Percentiles rank a stretch among this genome's conserved stretches.
phyloP scores from a whole-genome alignment of 108 stramenopile genomes.

The Conticribra weissflogii region DNA sequence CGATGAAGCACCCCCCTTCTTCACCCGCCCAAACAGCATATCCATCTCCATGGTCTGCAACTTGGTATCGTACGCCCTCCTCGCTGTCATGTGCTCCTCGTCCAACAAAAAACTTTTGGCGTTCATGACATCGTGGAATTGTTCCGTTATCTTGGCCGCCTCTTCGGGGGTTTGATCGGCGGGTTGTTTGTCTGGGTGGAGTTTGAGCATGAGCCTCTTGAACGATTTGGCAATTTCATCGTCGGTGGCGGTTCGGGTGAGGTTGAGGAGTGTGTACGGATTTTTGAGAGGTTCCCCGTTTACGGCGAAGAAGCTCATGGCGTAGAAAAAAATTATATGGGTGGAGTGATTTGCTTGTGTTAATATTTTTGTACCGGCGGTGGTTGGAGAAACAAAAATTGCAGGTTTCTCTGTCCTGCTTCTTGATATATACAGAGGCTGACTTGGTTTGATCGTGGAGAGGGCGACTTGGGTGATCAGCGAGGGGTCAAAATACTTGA shows the following conservation, averaged over 20 bases:
- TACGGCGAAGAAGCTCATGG: conserved; percentile 39
- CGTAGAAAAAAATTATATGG: no score
- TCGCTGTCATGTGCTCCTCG: conserved; percentile 32
- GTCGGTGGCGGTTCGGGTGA: conserved; percentile 54
- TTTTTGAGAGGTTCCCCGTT: conserved; percentile 45
- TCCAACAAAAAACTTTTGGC: conserved; percentile 47
- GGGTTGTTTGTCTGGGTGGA: conserved; percentile 81
- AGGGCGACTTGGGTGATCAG: no score
- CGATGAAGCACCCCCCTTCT: no score
- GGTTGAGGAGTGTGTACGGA: conserved; percentile 65
- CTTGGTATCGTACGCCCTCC: conserved; percentile 47
- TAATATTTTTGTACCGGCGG: no score
- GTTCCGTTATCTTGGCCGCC: conserved; percentile 23
- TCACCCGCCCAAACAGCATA: background rate
- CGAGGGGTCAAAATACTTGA: no score
- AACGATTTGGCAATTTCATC: conserved; percentile 80
- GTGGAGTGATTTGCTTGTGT: no score
- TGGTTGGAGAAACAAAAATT: no score
- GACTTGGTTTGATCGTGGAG: no score
- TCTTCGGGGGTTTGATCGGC: conserved; percentile 46
- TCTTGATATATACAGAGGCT: no score
- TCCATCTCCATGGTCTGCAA: conserved; percentile 17
- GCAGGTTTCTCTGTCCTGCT: no score
- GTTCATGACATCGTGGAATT: conserved; percentile 47
- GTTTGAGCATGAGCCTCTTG: conserved; percentile 78